A percentile compares a stretch with the other conserved stretches of the same genome.
phyloP scores from a whole-genome alignment of 1,284 basidiomycete genomes.

The Malassezia yamatoensis region DNA sequence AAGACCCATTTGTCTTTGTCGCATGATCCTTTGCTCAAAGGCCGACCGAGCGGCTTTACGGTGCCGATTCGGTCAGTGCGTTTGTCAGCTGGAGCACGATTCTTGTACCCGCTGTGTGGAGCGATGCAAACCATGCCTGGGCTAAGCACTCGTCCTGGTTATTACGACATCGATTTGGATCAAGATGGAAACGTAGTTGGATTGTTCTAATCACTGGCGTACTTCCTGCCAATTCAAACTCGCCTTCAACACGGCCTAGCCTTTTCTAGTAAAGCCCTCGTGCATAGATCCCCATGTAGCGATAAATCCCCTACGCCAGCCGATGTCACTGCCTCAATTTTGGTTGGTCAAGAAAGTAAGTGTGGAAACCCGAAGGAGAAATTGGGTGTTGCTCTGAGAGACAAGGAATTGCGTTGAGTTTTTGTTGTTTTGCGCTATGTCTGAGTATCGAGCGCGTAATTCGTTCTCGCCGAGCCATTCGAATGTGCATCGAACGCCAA shows the following conservation, averaged over 20 bases:
- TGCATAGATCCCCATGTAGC: too few relatives aligned
- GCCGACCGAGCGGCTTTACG: slow-evolving; percentile 57
- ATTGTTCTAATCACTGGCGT: slow-evolving; percentile 29
- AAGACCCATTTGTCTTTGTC: slow-evolving; percentile 61
- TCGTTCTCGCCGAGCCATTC: slow-evolving; percentile 7
- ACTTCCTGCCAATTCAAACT: too few relatives aligned
- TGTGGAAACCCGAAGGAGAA: too few relatives aligned
- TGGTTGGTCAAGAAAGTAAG: too few relatives aligned
- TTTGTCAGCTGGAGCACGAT: slow-evolving; percentile 83
- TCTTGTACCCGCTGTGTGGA: slow-evolving; percentile 72
- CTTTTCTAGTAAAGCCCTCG: too few relatives aligned
- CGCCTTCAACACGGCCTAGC: too few relatives aligned
- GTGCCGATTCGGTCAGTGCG: slow-evolving; percentile 82
- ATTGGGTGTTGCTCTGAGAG: too few relatives aligned
- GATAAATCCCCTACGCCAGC: too few relatives aligned
- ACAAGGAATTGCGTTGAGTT: too few relatives aligned
- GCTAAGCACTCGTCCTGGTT: slow-evolving; percentile 77
- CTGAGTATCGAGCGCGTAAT: slow-evolving; percentile 9
- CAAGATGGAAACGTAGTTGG: slow-evolving; percentile 49
- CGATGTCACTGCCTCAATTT: too few relatives aligned
- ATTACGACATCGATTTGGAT: slow-evolving; percentile 42
- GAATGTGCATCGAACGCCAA: slow-evolving; percentile 6
- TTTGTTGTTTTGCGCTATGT: not conserved
- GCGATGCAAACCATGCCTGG: slow-evolving; percentile 86
- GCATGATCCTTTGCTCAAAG: slow-evolving; percentile 38